A percentile compares a stretch with the other conserved stretches of the same genome.
Evolutionary conservation across 495 filamentous ascomycete genomes (phyloP).

Genomic region (Trichoderma parareesei): DNA sequence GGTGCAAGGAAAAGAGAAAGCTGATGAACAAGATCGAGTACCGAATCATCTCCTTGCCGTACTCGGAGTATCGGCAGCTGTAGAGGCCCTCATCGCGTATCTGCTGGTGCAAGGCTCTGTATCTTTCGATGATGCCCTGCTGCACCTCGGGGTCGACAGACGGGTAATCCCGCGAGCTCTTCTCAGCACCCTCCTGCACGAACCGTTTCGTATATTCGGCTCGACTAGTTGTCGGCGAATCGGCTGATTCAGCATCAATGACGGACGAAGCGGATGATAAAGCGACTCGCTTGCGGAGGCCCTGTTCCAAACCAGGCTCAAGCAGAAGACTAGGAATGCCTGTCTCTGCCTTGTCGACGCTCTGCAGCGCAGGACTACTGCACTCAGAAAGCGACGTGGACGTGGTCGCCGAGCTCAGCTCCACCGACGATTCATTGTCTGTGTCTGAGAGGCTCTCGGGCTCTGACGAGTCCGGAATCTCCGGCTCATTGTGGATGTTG

Average conservation of each 20-base stretch:
- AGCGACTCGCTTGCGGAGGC: conserved; percentile 14
- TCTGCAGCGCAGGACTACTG: neutral
- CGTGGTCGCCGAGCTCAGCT: conserved; percentile 46
- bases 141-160: conserved; percentile 36
- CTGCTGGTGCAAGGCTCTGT: conserved; percentile 32
- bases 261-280: conserved; percentile 3
- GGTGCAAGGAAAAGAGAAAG: conserved; percentile 26
- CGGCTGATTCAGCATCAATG: conserved; percentile 14
- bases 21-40: conserved; percentile 30
- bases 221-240: conserved; percentile 15
- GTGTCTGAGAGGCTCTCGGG: conserved; percentile 24
- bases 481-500: conserved; percentile 21
- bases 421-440: conserved; percentile 29
- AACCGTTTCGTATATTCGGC: conserved; percentile 26
- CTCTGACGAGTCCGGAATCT: neutral
- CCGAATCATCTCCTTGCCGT: conserved; percentile 36
- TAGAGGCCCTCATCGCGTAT: conserved; percentile 35
- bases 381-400: neutral
- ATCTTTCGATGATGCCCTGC: conserved; percentile 32
- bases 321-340: neutral
- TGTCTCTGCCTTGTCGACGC: conserved; percentile 13
- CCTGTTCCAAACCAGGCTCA: conserved; percentile 17
- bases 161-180: conserved; percentile 30
- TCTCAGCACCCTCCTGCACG: conserved; percentile 30
- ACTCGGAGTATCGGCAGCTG: conserved; percentile 34